Evolutionary conservation across 805 yeast genomes (phyloP).

Genomic region (Candida ponderosae): DNA sequence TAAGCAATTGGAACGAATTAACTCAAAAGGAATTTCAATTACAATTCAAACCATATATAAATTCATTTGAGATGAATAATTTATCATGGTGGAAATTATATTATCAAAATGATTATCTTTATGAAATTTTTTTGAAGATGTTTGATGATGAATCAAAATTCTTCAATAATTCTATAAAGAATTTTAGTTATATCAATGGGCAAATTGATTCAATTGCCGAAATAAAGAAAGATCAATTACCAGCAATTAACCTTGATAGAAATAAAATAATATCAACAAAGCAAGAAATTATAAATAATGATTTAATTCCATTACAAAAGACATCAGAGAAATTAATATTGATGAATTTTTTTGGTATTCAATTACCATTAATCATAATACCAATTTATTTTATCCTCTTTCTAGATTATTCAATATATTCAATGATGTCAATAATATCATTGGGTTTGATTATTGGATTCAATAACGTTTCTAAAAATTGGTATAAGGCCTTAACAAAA

Average conservation of each 20-base stretch:
- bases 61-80: conserved; percentile 16
- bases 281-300: conserved; percentile 12
- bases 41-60: conserved; percentile 19
- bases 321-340: conserved; percentile 18
- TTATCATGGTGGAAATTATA: conserved; percentile 25
- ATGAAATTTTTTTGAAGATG: conserved; percentile 19
- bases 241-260: too few relatives aligned
- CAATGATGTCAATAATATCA: conserved; percentile 24
- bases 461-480: conserved; percentile 21
- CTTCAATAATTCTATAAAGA: conserved; percentile 18
- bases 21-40: conserved; percentile 24
- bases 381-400: conserved; percentile 20
- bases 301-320: conserved; percentile 16
- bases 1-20: conserved; percentile 20
- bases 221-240: too few relatives aligned
- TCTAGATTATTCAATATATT: conserved; percentile 20
- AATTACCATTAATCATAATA: conserved; percentile 21
- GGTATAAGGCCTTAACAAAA: conserved; percentile 17
- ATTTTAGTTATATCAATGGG: conserved; percentile 24
- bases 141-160: conserved; percentile 14
- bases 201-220: conserved; percentile 14
- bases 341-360: conserved; percentile 21
- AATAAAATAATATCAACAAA: conserved; percentile 2
- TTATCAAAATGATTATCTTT: conserved; percentile 22
- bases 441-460: conserved; percentile 24